Evolutionary conservation across 108 stramenopile genomes (phyloP).

Genomic region (Nitzschia inconspicua): DNA sequence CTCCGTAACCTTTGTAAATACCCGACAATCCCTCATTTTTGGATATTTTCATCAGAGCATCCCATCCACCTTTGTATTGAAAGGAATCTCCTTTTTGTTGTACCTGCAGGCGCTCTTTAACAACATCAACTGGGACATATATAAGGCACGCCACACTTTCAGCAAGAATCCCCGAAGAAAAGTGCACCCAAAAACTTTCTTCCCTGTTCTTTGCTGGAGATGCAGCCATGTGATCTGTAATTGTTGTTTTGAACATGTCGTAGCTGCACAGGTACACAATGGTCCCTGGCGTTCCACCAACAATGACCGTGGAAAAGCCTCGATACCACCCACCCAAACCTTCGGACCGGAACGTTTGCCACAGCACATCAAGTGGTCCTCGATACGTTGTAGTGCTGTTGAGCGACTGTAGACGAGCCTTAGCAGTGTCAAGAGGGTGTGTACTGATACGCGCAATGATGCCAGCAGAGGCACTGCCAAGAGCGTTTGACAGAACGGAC

Average conservation of each 20-base stretch:
- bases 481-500: slow-evolving; percentile 40
- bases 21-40: slow-evolving; percentile 82
- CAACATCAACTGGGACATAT: slow-evolving; percentile 97
- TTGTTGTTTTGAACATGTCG: slow-evolving; percentile 70
- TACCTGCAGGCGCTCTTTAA: slow-evolving; percentile 97
- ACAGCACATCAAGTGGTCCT: slow-evolving; percentile 68
- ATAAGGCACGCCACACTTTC: slow-evolving; percentile 92
- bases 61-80: slow-evolving; percentile 72
- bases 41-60: slow-evolving; percentile 74
- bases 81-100: slow-evolving; percentile 35
- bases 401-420: slow-evolving; percentile 56
- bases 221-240: slow-evolving; percentile 4
- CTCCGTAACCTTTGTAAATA: slow-evolving; percentile 91
- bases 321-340: slow-evolving; percentile 91
- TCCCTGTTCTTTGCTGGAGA: not conserved
- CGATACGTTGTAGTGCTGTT: slow-evolving; percentile 28
- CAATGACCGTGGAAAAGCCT: slow-evolving; percentile 86
- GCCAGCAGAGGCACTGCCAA: slow-evolving; percentile 75
- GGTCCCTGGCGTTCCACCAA: slow-evolving; percentile 93
- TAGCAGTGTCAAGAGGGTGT: slow-evolving; percentile 75
- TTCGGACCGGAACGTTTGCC: slow-evolving; percentile 62
- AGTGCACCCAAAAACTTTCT: slow-evolving; percentile 59
- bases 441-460: slow-evolving; percentile 67
- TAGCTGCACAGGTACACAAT: slow-evolving; percentile 92
- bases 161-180: slow-evolving; percentile 75